Base-by-base conservation (phyloP, 768 basidiomycete species). In the Leccinum uliginosum region DNA sequence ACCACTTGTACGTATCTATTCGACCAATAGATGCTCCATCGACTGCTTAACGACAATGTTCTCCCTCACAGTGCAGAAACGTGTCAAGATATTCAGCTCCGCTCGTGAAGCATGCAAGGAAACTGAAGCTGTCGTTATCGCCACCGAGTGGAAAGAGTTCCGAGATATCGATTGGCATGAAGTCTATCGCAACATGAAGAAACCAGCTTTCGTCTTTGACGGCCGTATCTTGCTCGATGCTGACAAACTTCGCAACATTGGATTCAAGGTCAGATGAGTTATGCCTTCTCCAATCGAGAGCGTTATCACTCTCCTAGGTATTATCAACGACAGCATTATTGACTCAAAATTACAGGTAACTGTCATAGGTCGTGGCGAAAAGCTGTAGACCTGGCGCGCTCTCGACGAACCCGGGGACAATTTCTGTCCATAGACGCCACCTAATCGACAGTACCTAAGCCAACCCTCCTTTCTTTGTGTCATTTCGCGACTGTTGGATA, bases 131-230 rank as follows among this genome's bases (percentile, higher is more conserved):
- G 84, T 99, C 61, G 91, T 98, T 49, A 87, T 99, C 64, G 93
- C 92, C 26, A 99, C 97, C 3, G 96, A 96, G 74, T 97, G 94
- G 96, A 91, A 88, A 72, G 95, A 98, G 75, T 99, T 99, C 83
- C 82, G 82, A 67, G 82, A 87, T 38, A 89, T 99, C 62, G 86
- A 95, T 74, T 99, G 97, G 97, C 71, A 83, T 64, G 76, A 76
- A 34, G 89, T 98, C 43, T 97, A 98, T 75, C 72, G 76, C 51
- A 75, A 79, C 67, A 98, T 98, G 93, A 90, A 88, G 67, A 97
- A 98, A 80, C 97, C 97, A n/a, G 96, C 97, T 5, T 98, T 97
- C 68, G 81, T 99, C 61, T 98, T 98, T 67, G 96, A 98, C 69
- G 94, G 94, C 5, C 83, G 94, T 30, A 77, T 97, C 59, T 80